phyloP scores from a whole-genome alignment of 192 early-diverging fungal species.

The Umbelopsis ramanniana region DNA sequence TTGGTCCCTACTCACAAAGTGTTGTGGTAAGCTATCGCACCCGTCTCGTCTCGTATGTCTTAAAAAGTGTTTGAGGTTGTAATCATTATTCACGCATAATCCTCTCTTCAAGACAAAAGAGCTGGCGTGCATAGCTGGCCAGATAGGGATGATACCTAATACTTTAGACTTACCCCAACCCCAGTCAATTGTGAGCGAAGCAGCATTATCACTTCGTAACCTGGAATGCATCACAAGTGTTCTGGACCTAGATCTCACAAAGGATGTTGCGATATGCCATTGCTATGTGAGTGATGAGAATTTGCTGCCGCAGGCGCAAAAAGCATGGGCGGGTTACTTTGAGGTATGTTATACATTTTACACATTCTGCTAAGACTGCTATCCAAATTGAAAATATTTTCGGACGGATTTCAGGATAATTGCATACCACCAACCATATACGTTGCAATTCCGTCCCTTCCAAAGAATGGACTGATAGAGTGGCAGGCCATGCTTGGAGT shows the following conservation, averaged over 20 bases:
- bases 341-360: slow-evolving; percentile 6
- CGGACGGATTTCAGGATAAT: background rate
- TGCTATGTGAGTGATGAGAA: slow-evolving; percentile 57
- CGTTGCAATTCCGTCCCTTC: slow-evolving; percentile 63
- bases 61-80: too few relatives aligned
- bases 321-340: slow-evolving; percentile 41
- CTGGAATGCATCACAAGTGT: slow-evolving; percentile 53
- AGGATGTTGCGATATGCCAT: slow-evolving; percentile 52
- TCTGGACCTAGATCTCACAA: slow-evolving; percentile 36
- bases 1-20: slow-evolving; percentile 84
- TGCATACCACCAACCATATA: slow-evolving; percentile 50
- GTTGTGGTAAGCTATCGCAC: slow-evolving; percentile 49
- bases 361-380: too few relatives aligned
- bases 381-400: background rate
- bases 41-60: too few relatives aligned
- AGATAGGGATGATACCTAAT: slow-evolving; percentile 76
- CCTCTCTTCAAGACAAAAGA: slow-evolving; percentile 47
- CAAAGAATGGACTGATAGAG: slow-evolving; percentile 64
- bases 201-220: slow-evolving; percentile 57
- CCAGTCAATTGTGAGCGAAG: slow-evolving; percentile 51
- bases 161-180: slow-evolving; percentile 60
- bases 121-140: slow-evolving; percentile 75
- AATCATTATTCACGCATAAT: background rate
- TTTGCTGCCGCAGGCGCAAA: slow-evolving; percentile 36
- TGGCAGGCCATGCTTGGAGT: slow-evolving; percentile 59